Evolutionary conservation across 306 rosid genomes (phyloP).

Genomic region (Acacia acuminata): DNA sequence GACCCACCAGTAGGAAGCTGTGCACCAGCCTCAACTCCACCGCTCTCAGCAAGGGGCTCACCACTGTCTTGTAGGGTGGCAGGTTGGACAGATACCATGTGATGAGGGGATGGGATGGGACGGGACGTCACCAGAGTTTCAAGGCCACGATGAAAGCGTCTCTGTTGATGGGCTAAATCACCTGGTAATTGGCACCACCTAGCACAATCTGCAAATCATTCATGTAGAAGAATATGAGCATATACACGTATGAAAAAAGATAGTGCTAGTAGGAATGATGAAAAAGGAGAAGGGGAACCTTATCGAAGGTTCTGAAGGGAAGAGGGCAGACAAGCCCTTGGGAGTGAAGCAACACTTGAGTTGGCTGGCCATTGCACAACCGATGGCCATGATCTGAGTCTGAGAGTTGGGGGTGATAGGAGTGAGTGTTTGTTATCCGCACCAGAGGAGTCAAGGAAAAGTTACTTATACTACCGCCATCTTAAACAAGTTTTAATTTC

Average conservation of each 20-base stretch:
- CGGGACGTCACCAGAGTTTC: conserved; percentile 95
- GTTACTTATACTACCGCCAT: no score
- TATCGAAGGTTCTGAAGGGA: conserved; percentile 49
- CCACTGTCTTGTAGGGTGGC: conserved; percentile 90
- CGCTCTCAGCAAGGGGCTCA: conserved; percentile 66
- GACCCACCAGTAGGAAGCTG: conserved; percentile 79
- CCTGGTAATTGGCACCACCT: conserved; percentile 72
- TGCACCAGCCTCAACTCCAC: conserved; percentile 46
- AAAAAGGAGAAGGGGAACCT: conserved; percentile 35
- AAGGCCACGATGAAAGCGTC: conserved; percentile 95
- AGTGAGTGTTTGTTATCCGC: no score
- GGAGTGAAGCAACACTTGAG: conserved; percentile 85
- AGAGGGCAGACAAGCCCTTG: conserved; percentile 62
- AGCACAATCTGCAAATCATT: not conserved
- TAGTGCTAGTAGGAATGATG: not conserved
- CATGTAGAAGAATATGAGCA: not conserved
- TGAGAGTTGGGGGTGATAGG: not conserved
- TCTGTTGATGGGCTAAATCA: conserved; percentile 90
- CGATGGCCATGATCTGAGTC: conserved; percentile 58
- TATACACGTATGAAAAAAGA: no score
- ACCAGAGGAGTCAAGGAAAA: no score
- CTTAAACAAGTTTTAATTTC: no score
- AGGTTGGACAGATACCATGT: conserved; percentile 98
- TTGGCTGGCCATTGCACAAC: conserved; percentile 89
- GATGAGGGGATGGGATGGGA: conserved; percentile 81